Percentiles rank a stretch among this genome's conserved stretches.
These are phyloP conservation scores for Mikania micrantha DNA, from an alignment of 129 eudicot species.

Conservation along the genomic window DNA sequence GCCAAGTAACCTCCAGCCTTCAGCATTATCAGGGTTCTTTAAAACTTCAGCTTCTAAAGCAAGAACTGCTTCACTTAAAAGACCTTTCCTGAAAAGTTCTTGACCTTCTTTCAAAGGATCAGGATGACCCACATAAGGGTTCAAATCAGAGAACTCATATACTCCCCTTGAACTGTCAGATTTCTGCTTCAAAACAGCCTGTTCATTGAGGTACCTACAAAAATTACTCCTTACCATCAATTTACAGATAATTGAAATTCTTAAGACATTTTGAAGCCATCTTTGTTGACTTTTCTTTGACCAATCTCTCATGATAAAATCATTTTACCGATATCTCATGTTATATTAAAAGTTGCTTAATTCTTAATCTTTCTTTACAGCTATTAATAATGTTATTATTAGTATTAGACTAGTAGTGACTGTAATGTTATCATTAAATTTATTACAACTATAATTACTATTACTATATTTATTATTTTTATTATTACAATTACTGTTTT, in stretches of 20 bases:
- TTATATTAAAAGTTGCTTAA: background rate
- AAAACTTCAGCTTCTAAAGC: conserved; percentile 97
- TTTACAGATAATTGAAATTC: background rate
- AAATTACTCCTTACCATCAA: background rate
- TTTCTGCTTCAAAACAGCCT: conserved; percentile 50
- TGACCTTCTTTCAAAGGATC: conserved; percentile 96
- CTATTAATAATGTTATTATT: background rate
- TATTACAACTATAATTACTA: background rate
- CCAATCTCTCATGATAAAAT: background rate
- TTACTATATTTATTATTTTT: background rate
- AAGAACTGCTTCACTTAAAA: conserved; percentile 98
- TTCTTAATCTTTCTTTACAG: background rate
- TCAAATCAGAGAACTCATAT: conserved; percentile 80
- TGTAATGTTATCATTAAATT: background rate
- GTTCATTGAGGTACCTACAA: conserved; percentile 75
- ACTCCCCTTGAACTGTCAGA: conserved; percentile 65
- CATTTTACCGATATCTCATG: background rate
- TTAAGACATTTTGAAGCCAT: background rate
- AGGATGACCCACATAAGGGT: conserved; percentile 98
- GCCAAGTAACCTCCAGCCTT: conserved; percentile 98
- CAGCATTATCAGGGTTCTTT: conserved; percentile 90
- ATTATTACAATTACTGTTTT: no score
- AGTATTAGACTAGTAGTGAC: no score
- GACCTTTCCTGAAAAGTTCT: conserved; percentile 86
- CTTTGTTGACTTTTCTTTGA: background rate